These are phyloP conservation scores for Tranzscheliella williamsii DNA, from an alignment of 1,284 basidiomycete species.

Conservation along the genomic window DNA sequence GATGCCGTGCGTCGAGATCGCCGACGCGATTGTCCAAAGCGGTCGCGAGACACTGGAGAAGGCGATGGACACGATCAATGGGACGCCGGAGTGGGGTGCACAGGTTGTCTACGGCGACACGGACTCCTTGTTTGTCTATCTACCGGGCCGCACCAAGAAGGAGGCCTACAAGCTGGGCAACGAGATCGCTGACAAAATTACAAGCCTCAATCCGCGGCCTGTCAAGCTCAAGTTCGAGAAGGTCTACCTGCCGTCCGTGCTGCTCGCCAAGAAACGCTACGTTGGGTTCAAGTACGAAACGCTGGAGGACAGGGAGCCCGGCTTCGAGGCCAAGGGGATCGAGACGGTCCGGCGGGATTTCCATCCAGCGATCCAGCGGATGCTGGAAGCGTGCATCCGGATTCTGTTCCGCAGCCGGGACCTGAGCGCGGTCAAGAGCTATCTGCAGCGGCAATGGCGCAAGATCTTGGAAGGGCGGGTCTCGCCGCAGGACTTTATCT, in stretches of 20 bases:
- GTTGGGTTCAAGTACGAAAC: slow-evolving; percentile 93
- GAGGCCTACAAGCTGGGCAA: slow-evolving; percentile 90
- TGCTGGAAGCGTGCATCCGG: slow-evolving; percentile 56
- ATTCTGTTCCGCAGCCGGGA: slow-evolving; percentile 85
- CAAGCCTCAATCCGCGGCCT: slow-evolving; percentile 82
- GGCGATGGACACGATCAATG: slow-evolving; percentile 82
- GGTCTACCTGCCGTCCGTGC: slow-evolving; percentile 89
- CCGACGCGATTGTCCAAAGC: slow-evolving; percentile 94
- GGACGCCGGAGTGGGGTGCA: slow-evolving; percentile 73
- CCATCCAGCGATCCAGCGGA: slow-evolving; percentile 53
- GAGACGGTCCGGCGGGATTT: slow-evolving; percentile 88
- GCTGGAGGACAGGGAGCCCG: slow-evolving; percentile 75
- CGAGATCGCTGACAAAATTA: slow-evolving; percentile 86
- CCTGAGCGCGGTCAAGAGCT: slow-evolving; percentile 83
- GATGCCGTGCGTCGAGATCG: slow-evolving; percentile 98
- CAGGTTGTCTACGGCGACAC: slow-evolving; percentile 98
- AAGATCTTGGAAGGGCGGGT: slow-evolving; percentile 80
- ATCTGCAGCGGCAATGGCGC: slow-evolving; percentile 82
- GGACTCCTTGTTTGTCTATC: slow-evolving; percentile 88
- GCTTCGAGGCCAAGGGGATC: slow-evolving; percentile 95
- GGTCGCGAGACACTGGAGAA: slow-evolving; percentile 94
- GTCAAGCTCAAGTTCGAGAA: slow-evolving; percentile 98
- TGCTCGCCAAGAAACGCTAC: slow-evolving; percentile 95
- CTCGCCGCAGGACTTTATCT: slow-evolving; percentile 86
- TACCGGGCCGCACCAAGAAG: slow-evolving; percentile 85